Percentiles rank a stretch among this genome's conserved stretches.
phyloP scores from a whole-genome alignment of 2,329 filamentous ascomycete genomes.

The Ophiosphaerella narmari region DNA sequence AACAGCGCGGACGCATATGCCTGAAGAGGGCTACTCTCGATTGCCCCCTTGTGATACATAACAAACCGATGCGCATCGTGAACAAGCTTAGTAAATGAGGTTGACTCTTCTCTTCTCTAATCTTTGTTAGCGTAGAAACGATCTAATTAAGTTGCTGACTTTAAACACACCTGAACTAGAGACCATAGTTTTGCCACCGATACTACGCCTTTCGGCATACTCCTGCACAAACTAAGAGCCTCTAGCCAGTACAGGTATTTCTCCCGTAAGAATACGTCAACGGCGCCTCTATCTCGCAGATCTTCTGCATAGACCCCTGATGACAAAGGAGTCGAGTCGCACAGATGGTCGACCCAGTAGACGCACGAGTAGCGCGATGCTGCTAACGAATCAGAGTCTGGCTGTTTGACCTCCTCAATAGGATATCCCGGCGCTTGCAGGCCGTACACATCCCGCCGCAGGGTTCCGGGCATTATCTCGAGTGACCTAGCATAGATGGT shows the following conservation, averaged over 20 bases:
- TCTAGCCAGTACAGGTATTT: conserved; percentile 16
- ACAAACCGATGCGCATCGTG: conserved; percentile 28
- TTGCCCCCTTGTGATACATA: conserved; percentile 23
- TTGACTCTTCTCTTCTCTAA: too few species aligned
- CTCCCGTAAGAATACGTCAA: conserved; percentile 4
- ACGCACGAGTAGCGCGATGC: conserved; percentile 28
- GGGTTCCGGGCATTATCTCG: too few species aligned
- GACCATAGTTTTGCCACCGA: conserved; percentile 7
- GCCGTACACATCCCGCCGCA: conserved; percentile 9
- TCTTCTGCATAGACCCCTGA: not conserved
- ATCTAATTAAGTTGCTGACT: not conserved
- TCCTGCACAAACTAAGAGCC: conserved; percentile 10
- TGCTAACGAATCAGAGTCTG: conserved; percentile 30
- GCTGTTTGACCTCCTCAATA: conserved; percentile 20
- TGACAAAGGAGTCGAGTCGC: conserved; percentile 10
- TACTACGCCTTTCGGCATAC: conserved; percentile 4
- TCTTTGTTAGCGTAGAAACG: too few species aligned
- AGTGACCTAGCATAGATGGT: not conserved
- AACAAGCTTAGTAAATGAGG: conserved; percentile 5
- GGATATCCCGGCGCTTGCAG: conserved; percentile 18
- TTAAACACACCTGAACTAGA: conserved; percentile 1
- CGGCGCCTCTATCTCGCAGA: conserved; percentile 1
- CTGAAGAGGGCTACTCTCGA: conserved; percentile 27
- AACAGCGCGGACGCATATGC: conserved; percentile 26
- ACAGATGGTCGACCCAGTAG: conserved; percentile 42